Conservation (phyloP, 2,329 filamentous ascomycete species). For the Trichoderma sp. region DNA sequence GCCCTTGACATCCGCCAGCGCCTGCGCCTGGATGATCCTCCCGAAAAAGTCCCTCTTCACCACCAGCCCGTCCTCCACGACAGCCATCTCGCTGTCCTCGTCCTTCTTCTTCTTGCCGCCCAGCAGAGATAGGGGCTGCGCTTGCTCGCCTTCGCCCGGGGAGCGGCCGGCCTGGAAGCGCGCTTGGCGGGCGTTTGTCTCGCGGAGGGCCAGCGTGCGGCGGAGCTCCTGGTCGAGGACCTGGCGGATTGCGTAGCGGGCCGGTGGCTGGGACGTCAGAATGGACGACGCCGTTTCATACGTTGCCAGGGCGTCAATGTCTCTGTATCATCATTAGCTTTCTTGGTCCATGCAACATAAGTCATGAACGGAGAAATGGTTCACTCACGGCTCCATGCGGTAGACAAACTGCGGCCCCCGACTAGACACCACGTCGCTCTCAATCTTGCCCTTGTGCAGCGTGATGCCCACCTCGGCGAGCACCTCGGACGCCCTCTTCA, state of each 20-base stretch:
- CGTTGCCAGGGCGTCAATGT: slow-evolving; percentile 74
- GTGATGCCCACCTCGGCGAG: slow-evolving; percentile 81
- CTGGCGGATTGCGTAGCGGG: slow-evolving; percentile 89
- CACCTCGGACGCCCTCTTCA: slow-evolving; percentile 75
- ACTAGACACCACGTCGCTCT: slow-evolving; percentile 62
- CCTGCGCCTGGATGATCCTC: slow-evolving; percentile 58
- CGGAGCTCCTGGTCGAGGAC: slow-evolving; percentile 89
- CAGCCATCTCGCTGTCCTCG: slow-evolving; percentile 45
- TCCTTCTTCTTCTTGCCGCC: not conserved
- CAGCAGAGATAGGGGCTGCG: not conserved
- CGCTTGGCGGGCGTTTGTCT: slow-evolving; percentile 66
- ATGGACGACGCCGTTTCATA: slow-evolving; percentile 69
- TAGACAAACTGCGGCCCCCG: slow-evolving; percentile 78
- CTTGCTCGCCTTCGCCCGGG: slow-evolving; percentile 30
- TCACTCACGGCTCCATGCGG: slow-evolving; percentile 86
- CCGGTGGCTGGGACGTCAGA: slow-evolving; percentile 65
- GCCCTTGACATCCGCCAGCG: slow-evolving; percentile 47
- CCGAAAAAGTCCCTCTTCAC: slow-evolving; percentile 87
- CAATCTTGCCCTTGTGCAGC: slow-evolving; percentile 79
- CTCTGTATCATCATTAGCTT: slow-evolving; percentile 47
- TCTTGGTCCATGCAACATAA: not conserved
- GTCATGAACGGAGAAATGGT: not conserved
- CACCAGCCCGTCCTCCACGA: slow-evolving; percentile 14
- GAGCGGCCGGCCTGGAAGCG: slow-evolving; percentile 59
- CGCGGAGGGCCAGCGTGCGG: slow-evolving; percentile 68